These are phyloP conservation scores for Allium cepa DNA, from an alignment of 106 monocot species.

Conservation along the genomic window DNA sequence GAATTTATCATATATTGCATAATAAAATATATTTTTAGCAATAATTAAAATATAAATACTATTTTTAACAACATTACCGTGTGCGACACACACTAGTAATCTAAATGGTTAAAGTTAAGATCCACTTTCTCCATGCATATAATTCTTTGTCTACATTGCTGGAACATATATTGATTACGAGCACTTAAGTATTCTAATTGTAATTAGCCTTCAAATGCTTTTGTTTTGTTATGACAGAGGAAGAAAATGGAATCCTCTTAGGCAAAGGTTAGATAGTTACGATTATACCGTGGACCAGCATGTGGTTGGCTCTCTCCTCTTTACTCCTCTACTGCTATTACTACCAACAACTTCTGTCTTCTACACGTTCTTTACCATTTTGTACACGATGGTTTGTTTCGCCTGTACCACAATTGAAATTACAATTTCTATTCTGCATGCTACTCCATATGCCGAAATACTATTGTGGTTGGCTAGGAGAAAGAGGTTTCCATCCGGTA, in stretches of 20 bases:
- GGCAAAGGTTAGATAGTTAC: constrained; percentile 83
- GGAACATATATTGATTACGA: too few relatives aligned
- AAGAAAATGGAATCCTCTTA: constrained; percentile 90
- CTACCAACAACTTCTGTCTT: constrained; percentile 89
- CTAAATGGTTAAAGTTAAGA: too few relatives aligned
- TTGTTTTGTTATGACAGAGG: constrained; percentile 43
- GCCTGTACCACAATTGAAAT: constrained; percentile 47
- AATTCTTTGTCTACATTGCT: too few relatives aligned
- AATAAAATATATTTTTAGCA: too few relatives aligned
- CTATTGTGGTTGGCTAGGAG: constrained; percentile 49
- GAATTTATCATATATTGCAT: too few relatives aligned
- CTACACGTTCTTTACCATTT: constrained; percentile 86
- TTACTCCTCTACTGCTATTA: constrained; percentile 80
- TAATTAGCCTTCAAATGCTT: not conserved
- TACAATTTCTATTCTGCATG: constrained; percentile 49
- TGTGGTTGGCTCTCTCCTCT: constrained; percentile 90
- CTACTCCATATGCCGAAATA: constrained; percentile 67
- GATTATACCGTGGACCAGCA: constrained; percentile 89
- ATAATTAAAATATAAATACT: too few relatives aligned
- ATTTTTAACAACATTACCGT: too few relatives aligned
- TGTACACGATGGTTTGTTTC: constrained; percentile 27
- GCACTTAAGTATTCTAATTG: not conserved
- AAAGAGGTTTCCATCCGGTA: constrained; percentile 75
- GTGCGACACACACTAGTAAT: too few relatives aligned
- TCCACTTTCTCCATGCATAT: too few relatives aligned